phyloP scores from a whole-genome alignment of 2,329 filamentous ascomycete species.

The Calonectria naviculata region DNA sequence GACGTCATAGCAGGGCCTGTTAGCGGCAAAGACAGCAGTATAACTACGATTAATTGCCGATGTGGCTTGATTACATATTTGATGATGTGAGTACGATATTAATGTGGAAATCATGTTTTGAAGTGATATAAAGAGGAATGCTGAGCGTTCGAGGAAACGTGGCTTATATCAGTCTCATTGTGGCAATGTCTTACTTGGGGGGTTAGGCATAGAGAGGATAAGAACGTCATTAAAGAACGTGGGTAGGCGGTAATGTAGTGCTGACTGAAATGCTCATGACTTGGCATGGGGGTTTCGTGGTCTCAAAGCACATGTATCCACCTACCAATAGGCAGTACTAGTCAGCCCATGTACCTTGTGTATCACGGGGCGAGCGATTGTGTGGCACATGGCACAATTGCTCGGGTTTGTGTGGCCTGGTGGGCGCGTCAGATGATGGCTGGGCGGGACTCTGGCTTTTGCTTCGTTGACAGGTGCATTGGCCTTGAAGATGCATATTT shows the following conservation, averaged over 20 bases:
- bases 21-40: not conserved
- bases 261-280: not conserved
- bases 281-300: not conserved
- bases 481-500: not conserved
- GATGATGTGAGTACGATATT: not conserved
- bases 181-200: not conserved
- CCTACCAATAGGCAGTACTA: not conserved
- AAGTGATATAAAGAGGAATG: not conserved
- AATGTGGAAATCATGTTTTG: not conserved
- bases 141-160: not conserved
- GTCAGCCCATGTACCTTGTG: not conserved
- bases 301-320: not conserved
- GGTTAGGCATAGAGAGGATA: not conserved
- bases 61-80: not conserved
- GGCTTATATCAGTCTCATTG: not conserved
- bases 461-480: not conserved
- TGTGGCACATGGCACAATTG: slow-evolving; percentile 7
- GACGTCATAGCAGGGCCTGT: not conserved
- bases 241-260: not conserved
- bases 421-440: slow-evolving; percentile 12
- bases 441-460: not conserved
- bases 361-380: not conserved
- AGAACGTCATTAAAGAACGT: not conserved
- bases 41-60: not conserved
- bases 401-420: not conserved